Conservation (phyloP, 805 yeast species). For the Metschnikowia gelsemii region DNA sequence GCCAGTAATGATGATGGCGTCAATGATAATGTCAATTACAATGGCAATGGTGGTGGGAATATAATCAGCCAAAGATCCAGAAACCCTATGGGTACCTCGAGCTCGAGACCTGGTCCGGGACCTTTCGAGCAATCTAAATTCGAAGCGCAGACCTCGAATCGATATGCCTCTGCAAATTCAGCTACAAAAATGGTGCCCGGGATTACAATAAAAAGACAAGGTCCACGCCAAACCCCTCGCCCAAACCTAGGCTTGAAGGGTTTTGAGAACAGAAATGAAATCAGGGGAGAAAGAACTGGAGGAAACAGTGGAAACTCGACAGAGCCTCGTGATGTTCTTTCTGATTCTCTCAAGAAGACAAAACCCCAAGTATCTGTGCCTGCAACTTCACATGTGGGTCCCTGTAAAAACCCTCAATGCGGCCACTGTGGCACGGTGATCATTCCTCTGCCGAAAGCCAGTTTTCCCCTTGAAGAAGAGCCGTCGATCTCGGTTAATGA, state of each 20-base stretch:
- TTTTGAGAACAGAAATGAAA: no score
- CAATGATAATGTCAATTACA: neutral
- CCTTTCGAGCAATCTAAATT: no score
- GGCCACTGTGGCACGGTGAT: conserved; percentile 68
- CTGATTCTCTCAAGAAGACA: neutral
- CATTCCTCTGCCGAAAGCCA: conserved; percentile 73
- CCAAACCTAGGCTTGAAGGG: no score
- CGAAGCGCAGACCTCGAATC: no score
- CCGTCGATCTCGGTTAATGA: conserved; percentile 69
- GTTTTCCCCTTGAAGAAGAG: conserved; percentile 58
- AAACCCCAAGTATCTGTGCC: conserved; percentile 34
- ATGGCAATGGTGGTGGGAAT: no score
- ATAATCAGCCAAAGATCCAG: no score
- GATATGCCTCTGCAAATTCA: no score
- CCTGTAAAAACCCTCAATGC: conserved; percentile 50
- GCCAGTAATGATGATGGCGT: neutral
- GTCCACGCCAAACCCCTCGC: no score
- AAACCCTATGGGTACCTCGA: no score
- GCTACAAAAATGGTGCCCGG: no score
- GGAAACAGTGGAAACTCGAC: neutral
- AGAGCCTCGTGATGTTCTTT: neutral
- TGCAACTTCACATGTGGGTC: conserved; percentile 39
- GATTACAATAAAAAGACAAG: no score
- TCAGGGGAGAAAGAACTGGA: neutral
- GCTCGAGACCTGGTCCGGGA: no score